Base-by-base conservation (phyloP, 1,284 basidiomycete genomes). In the Takashimella tepidaria region DNA sequence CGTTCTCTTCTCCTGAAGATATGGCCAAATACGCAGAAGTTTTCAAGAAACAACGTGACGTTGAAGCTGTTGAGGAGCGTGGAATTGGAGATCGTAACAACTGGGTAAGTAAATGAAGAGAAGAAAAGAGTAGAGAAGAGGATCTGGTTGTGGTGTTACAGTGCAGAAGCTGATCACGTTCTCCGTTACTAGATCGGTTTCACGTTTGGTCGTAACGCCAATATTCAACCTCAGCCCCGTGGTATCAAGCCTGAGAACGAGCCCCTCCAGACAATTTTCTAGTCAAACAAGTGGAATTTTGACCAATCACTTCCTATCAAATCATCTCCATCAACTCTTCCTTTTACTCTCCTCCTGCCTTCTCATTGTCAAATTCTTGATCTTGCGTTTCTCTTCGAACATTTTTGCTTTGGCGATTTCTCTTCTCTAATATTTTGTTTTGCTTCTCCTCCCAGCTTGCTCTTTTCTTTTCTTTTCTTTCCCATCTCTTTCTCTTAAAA, bases 11-110 rank as follows among this genome's bases (percentile, higher is more conserved):
- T 22, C 79, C 82, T 6, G 91, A 93, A 62, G 96, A 99, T 73
- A 97, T 98, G 92, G 92, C 92, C 47, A 98, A 98, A 78, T 95
- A 93, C 69, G 88, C 89, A 31, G 96, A 99, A 76, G 96, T 99
- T 5, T 86, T 89, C 76, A 96, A 98, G 78, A 99, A 98, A 78
- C 92, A 97, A 77, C 81, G 80, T 66, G 92, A 96, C 72, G 93
- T 99, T 42, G 95, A 97, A 49, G 82, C 82, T 50, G 89, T 98
- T 23, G 83, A 82, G 72, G 93, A 97, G 79, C 88, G 87, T 71
- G 88, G 92, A 5, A 84, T 88, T 51, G 78, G 81, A 4, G 68
- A 69, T 49, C 62, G 73, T 51, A 74, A 74, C 58, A 73, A 75
- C 57, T 76, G 74, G 74, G 69, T 37, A 16, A 37, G 31, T 37